Base-by-base conservation (phyloP, 148 eudicot genomes). In the Amaranthus palmeri region DNA sequence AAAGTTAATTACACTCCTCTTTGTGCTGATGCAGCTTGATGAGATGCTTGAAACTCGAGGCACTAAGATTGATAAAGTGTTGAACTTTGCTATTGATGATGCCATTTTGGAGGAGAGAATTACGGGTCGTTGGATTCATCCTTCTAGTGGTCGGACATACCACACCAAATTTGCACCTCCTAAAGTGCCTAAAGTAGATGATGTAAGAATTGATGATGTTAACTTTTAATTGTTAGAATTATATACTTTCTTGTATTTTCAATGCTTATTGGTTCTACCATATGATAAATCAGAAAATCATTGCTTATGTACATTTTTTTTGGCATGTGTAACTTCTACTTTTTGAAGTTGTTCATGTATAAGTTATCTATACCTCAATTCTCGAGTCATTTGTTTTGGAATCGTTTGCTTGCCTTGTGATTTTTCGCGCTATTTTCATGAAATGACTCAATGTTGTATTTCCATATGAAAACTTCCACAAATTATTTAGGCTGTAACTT, bases 81-180 rank as follows among this genome's bases (percentile, higher is more conserved):
- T 93, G 63, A 91, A 93, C 83, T 90, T 93, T 86, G 95, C 92
- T 25, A 87, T 91, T 76, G 96, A 93, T 76, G 98, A 93, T 78
- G 70, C 97, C 12, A 83, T 93, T 78, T 81, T 93, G 84, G 98
- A 93, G 77, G 98, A 93, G 80, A 88, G 98, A 77, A 91, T 93
- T 61, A 93, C 98, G 66, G 98, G 98, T 15, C 95, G 98, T 6
- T 88, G 98, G 96, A 89, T 88, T 69, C 97, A 91, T 82, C 88
- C 95, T 44, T 81, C 97, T 47, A 93, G 96, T 81, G 98, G 98
- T 71, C 88, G 98, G 51, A 81, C 86, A 12, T 93, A 93, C 86
- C 98, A 93, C 86, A 85, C 92, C 71, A 93, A 93, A 74, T 93
- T 86, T 74, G 96, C 96, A 49, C 98, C 98, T 71, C 95, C 98